Percentiles rank a stretch among this genome's conserved stretches.
Evolutionary conservation across 139 green algal species (phyloP).

Genomic region (Monoraphidium neglectum): DNA sequence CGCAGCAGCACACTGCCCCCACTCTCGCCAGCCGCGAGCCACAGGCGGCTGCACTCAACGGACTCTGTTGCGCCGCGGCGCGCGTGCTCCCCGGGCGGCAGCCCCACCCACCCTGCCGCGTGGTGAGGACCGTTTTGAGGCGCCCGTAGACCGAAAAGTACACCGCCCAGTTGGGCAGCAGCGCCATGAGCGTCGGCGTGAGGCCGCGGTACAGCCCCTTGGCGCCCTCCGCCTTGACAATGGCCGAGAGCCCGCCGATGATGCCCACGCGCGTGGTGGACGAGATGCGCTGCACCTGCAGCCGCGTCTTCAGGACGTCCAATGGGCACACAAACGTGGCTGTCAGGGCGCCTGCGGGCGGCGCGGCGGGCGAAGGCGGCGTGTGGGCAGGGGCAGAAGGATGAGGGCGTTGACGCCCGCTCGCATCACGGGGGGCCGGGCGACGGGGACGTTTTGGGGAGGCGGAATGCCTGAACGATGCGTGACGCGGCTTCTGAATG

Average conservation of each 20-base stretch:
- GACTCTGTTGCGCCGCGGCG: too few species aligned
- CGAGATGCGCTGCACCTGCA: constrained; percentile 86
- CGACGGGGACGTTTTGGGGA: background rate
- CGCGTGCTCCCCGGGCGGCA: too few species aligned
- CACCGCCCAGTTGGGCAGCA: constrained; percentile 98
- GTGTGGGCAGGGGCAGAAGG: background rate
- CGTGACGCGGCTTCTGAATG: background rate
- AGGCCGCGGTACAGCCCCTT: constrained; percentile 91
- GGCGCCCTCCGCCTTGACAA: constrained; percentile 82
- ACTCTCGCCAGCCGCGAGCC: too few species aligned
- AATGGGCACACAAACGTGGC: constrained; percentile 96
- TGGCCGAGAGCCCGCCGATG: constrained; percentile 70
- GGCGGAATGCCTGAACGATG: background rate
- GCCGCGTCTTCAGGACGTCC: constrained; percentile 96
- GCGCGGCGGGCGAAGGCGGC: background rate
- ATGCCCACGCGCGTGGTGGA: constrained; percentile 55
- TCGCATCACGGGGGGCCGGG: too few species aligned
- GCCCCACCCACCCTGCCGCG: constrained; percentile 18
- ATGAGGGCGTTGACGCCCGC: background rate
- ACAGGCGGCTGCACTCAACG: too few species aligned
- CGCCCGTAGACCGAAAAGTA: constrained; percentile 95
- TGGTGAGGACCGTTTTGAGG: constrained; percentile 66
- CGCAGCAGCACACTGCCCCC: too few species aligned
- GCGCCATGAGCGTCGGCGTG: constrained; percentile 89
- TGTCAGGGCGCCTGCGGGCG: constrained; percentile 72